A percentile compares a stretch with the other conserved stretches of the same genome.
Conservation (phyloP, 768 basidiomycete genomes). For the Termitomyces heimii region DNA sequence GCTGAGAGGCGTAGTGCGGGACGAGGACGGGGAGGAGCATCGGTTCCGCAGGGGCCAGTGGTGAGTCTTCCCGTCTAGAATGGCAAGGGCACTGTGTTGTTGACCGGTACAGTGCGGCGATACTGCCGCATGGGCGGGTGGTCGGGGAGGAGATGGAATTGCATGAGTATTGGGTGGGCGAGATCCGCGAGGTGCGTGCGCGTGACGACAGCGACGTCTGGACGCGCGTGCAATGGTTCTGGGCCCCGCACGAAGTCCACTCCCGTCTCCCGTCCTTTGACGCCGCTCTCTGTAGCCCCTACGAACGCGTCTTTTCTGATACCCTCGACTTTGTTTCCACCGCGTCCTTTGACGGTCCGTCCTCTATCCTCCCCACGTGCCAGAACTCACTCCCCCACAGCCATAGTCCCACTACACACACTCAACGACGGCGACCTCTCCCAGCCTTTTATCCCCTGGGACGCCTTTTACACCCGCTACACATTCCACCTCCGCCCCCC, state of each 20-base stretch:
- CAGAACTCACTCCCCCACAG: conserved; percentile 18
- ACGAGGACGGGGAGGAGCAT: conserved; percentile 25
- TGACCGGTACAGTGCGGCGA: conserved; percentile 26
- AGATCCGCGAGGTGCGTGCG: conserved; percentile 40
- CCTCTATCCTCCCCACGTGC: neutral
- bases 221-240: conserved; percentile 51
- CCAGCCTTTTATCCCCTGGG: conserved; percentile 31
- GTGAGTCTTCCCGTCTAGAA: conserved; percentile 27
- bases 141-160: conserved; percentile 21
- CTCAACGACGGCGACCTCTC: conserved; percentile 33
- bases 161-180: conserved; percentile 47
- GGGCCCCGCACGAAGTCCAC: conserved; percentile 42
- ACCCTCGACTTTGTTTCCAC: conserved; percentile 41
- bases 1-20: conserved; percentile 14
- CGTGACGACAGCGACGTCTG: conserved; percentile 28
- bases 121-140: conserved; percentile 30
- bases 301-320: conserved; percentile 46
- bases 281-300: conserved; percentile 29
- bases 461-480: conserved; percentile 45
- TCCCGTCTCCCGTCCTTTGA: conserved; percentile 12
- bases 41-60: conserved; percentile 24
- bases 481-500: conserved; percentile 21
- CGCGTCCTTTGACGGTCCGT: conserved; percentile 39
- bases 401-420: conserved; percentile 21
- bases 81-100: too few relatives aligned